Conservation (phyloP, 139 green algal genomes). For the Haematococcus lacustris region DNA sequence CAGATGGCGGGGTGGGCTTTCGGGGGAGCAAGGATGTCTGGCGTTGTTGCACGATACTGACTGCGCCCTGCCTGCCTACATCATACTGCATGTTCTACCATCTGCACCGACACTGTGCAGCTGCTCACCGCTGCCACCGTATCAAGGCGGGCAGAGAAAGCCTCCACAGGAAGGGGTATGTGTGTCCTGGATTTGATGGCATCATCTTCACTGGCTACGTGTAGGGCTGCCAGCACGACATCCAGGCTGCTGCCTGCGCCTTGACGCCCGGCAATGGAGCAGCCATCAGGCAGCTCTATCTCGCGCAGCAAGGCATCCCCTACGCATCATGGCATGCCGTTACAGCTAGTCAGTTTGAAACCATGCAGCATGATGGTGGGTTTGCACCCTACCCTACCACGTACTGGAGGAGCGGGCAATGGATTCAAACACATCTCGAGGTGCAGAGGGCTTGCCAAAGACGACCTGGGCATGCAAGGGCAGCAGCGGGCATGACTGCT, state of each 20-base stretch:
- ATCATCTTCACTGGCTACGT: conserved; percentile 19
- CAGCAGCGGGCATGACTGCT: no score
- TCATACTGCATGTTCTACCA: no score
- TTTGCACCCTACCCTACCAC: no score
- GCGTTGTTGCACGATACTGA: no score
- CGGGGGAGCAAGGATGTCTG: no score
- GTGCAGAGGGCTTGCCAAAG: conserved; percentile 16
- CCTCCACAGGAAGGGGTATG: conserved; percentile 13
- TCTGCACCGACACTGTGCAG: no score
- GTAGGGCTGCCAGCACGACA: conserved; percentile 18
- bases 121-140: conserved; percentile 9
- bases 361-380: no score
- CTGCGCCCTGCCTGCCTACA: no score
- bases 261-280: neutral
- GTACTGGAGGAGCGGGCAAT: conserved; percentile 7
- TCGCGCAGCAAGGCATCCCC: conserved; percentile 5
- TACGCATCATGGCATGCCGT: neutral
- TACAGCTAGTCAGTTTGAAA: no score
- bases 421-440: conserved; percentile 9
- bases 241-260: conserved; percentile 1
- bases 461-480: no score
- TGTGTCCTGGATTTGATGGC: conserved; percentile 18
- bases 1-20: no score
- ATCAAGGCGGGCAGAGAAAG: conserved; percentile 19
- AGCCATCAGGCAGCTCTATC: neutral